Evolutionary conservation across 108 stramenopile species (phyloP), one percentile per base, ranked within the genome.

Genomic region (Nitzschia palea): DNA sequence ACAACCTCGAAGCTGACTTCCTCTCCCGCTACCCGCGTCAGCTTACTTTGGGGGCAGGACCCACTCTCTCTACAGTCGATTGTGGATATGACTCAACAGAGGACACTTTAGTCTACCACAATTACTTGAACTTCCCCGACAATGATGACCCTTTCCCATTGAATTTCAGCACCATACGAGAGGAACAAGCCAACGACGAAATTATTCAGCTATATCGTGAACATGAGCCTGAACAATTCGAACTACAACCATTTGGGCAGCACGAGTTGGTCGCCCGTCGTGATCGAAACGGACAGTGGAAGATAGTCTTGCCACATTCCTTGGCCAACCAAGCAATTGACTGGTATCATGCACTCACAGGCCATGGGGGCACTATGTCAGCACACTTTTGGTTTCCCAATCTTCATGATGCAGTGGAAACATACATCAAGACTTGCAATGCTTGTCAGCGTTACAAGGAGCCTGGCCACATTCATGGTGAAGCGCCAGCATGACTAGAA

Each of bases 401-500:
- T 42, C 40, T 42, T 14, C 9, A 42, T 12, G 40, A 42, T 14
- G 12, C 12, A 42, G 14, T 42, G 9, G 8, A 43, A 8, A 9
- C n/a, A 0, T 44, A 62, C 25, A 27, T 62, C 6, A 36, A 40
- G 14, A 44, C 64, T 0, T 56, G 55, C 31, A 50, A 65, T 23
- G 4, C 44, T 22, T 65, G 48, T 51, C 47, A 51, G n/a, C 23
- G 20, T 12, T 34, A 34, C 48, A 65, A 64, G 12, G n/a, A n/a
- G n/a, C 6, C 36, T 9, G 62, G 40, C n/a, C 10, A 28, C 20
- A 26, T 25, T 12, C 0, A 32, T 14, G 26, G 15, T 10, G 14
- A 30, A 30, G 17, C 17, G 17, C 23, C 40, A n/a, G 29, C 50
- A 4, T 23, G 50, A 52, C 22, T 52, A 52, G 64, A 47, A 32